Evolutionary conservation across 2,329 filamentous ascomycete genomes (phyloP), one percentile per base, ranked within the genome.

Genomic region (Cephalotrichum gorgonifer): DNA sequence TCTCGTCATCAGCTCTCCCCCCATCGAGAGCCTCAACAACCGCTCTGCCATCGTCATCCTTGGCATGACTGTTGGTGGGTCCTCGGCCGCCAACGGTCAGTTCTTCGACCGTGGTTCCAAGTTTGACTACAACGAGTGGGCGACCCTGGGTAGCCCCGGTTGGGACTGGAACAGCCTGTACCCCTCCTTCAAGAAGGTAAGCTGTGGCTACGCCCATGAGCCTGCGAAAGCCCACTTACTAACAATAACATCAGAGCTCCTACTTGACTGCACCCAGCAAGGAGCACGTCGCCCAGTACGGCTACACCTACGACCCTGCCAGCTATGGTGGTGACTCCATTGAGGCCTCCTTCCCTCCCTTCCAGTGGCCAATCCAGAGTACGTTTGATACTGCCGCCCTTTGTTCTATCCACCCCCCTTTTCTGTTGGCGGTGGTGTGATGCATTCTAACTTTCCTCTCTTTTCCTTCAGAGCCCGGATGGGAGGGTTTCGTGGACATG

Each of bases 111-210:
- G 65, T 15, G 60, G 59, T 2, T 61, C 62, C 3, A 60, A 58
- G 14, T 55, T 56, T 50, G 65, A 68, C 54, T 63, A 64, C 45
- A 59, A 68, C 47, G 60, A 62, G 20, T 68, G 64, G 65, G 57
- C 56, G 28, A 53, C 52, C 1, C 55, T 64, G 15, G 61, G 61
- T 1, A 62, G 61, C 41, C 53, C 48, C 31, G 50, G 56, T 3
- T 68, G 66, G 66, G 57, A 62, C 38, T 68, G 65, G 62, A 52
- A 60, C 6, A 58, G 57, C 28, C 55, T 68, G 22, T 55, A 62
- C 6, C 63, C 64, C 7, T 63, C 58, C 48, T 67, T 66, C 50
- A 59, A 60, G 44, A 68, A 68, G 57, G 62, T 57, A 25, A 39
- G 48, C 15, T 14, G 30, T 15, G 30, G 3, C 15, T 6, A 12